Evolutionary conservation across 441 rosid species (phyloP).

Genomic region (Isatis lusitanica): DNA sequence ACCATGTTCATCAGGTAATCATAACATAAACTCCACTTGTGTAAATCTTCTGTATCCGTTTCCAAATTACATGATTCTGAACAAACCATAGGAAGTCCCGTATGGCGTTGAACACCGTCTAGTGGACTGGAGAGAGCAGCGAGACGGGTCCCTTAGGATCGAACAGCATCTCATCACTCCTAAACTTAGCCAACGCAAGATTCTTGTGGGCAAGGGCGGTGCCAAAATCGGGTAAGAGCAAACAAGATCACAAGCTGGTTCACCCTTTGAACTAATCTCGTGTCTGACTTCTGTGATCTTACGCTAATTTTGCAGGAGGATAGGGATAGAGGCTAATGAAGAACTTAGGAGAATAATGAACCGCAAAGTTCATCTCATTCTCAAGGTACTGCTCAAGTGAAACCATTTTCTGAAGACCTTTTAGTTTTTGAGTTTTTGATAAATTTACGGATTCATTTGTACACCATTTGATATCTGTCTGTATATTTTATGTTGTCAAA

Average conservation of each 20-base stretch:
- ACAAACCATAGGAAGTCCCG: conserved; percentile 74
- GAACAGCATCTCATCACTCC: conserved; percentile 80
- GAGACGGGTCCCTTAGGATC: conserved; percentile 87
- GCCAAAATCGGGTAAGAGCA: conserved; percentile 69
- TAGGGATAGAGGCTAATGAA: conserved; percentile 90
- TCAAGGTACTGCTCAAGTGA: conserved; percentile 71
- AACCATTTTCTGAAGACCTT: background rate
- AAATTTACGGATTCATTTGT: conserved; percentile 25
- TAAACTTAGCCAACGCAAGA: conserved; percentile 82
- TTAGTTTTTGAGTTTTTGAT: conserved; percentile 1
- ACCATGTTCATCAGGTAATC: conserved; percentile 81
- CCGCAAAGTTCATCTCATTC: conserved; percentile 86
- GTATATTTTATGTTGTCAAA: conserved; percentile 30
- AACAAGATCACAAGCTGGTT: background rate
- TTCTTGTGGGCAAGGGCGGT: conserved; percentile 92
- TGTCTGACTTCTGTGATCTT: background rate
- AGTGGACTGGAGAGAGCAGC: conserved; percentile 83
- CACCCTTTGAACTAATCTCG: background rate
- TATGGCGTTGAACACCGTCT: conserved; percentile 80
- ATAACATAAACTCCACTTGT: conserved; percentile 5
- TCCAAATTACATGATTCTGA: background rate
- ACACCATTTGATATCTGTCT: conserved; percentile 20
- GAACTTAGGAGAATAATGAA: conserved; percentile 84
- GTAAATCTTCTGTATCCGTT: background rate
- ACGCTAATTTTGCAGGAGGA: conserved; percentile 57